These are phyloP conservation scores for Fusarium euwallaceae DNA, from an alignment of 2,329 filamentous ascomycete genomes.

Conservation along the genomic window DNA sequence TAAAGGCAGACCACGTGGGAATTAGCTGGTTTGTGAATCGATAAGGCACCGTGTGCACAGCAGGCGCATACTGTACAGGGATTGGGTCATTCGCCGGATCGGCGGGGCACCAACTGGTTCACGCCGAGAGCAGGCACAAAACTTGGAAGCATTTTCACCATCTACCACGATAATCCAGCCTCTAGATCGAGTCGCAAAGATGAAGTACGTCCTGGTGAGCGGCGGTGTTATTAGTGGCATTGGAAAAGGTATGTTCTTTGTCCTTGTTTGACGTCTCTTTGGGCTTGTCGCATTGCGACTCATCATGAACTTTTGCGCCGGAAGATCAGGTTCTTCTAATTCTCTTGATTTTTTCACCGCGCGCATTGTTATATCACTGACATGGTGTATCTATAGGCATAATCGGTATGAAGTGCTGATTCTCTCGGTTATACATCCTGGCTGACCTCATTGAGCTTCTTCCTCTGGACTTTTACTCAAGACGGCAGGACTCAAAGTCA, in stretches of 20 bases:
- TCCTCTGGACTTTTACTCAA: constrained; percentile 79
- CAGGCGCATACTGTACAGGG: not conserved
- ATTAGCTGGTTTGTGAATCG: not conserved
- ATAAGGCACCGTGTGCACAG: not conserved
- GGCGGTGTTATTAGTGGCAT: constrained; percentile 23
- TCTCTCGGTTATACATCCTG: too few relatives aligned
- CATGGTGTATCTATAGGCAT: constrained; percentile 1
- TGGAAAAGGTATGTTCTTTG: constrained; percentile 16
- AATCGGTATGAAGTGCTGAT: not conserved
- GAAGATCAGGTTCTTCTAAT: not conserved
- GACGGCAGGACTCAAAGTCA: constrained; percentile 81
- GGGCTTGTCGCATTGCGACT: not conserved
- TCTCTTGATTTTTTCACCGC: not conserved
- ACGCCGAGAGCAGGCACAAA: not conserved
- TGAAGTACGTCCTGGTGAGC: constrained; percentile 19
- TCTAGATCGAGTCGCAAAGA: constrained; percentile 7
- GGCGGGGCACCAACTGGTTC: constrained; percentile 4
- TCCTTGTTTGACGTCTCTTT: not conserved
- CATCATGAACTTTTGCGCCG: constrained; percentile 3
- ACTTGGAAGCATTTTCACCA: not conserved
- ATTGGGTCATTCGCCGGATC: not conserved
- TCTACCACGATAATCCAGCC: not conserved
- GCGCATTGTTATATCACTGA: not conserved
- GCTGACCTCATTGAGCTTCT: constrained; percentile 25
- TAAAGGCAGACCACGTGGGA: not conserved